These are phyloP conservation scores for Ophiocordyceps camponoti-saundersi DNA, from an alignment of 2,329 filamentous ascomycete species.

Conservation along the genomic window DNA sequence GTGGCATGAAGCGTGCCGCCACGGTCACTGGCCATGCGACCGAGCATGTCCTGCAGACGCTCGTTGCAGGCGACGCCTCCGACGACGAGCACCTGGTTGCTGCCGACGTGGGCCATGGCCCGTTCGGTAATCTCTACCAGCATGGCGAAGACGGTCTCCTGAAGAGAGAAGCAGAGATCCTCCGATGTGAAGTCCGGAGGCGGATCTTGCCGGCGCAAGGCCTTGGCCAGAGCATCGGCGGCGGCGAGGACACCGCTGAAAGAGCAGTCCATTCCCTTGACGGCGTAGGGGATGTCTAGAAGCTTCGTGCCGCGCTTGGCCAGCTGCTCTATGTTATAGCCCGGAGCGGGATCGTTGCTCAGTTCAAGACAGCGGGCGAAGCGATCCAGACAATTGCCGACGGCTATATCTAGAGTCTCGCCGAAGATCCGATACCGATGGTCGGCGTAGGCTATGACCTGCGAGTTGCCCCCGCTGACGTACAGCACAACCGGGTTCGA, in stretches of 20 bases:
- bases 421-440: slow-evolving; percentile 95
- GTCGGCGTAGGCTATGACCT: slow-evolving; percentile 92
- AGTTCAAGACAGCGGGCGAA: slow-evolving; percentile 86
- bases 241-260: slow-evolving; percentile 83
- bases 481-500: slow-evolving; percentile 89
- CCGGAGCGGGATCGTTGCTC: slow-evolving; percentile 88
- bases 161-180: slow-evolving; percentile 84
- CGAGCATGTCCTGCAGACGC: slow-evolving; percentile 96
- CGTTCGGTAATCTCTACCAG: slow-evolving; percentile 95
- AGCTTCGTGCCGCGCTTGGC: slow-evolving; percentile 58
- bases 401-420: slow-evolving; percentile 91
- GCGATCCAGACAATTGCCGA: slow-evolving; percentile 91
- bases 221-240: slow-evolving; percentile 63
- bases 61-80: slow-evolving; percentile 94
- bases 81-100: slow-evolving; percentile 79
- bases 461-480: slow-evolving; percentile 89
- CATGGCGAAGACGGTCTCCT: slow-evolving; percentile 95
- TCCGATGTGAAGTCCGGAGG: slow-evolving; percentile 50
- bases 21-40: slow-evolving; percentile 74
- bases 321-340: slow-evolving; percentile 95
- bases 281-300: slow-evolving; percentile 81
- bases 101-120: slow-evolving; percentile 94
- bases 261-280: slow-evolving; percentile 97
- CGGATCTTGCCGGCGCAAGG: slow-evolving; percentile 36
- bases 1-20: slow-evolving; percentile 87